These are phyloP conservation scores for Scortechinia acanthostroma DNA, from an alignment of 2,329 filamentous ascomycete species.

Conservation along the genomic window DNA sequence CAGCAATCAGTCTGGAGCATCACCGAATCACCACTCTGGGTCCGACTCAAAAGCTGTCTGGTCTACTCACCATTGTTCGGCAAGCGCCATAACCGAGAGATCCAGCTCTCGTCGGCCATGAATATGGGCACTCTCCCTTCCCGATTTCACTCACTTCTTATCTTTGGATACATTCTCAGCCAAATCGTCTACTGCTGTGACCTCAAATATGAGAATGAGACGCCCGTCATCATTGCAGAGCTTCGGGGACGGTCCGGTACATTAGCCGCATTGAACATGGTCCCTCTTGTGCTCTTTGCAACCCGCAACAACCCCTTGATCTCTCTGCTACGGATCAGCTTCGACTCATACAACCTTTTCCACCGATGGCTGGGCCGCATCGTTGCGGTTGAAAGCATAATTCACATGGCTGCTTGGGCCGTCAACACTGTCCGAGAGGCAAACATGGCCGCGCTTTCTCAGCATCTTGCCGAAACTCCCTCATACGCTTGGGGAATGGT, in stretches of 20 bases:
- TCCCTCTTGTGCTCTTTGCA: constrained; percentile 29
- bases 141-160: constrained; percentile 67
- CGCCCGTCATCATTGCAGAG: constrained; percentile 5
- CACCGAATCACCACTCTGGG: too few relatives aligned
- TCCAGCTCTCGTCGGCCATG: constrained; percentile 60
- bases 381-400: neutral
- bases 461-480: too few relatives aligned
- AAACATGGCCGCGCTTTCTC: neutral
- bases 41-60: too few relatives aligned
- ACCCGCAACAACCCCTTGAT: constrained; percentile 32
- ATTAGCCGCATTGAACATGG: constrained; percentile 30
- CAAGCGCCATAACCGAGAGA: constrained; percentile 71
- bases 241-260: constrained; percentile 30
- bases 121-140: constrained; percentile 73
- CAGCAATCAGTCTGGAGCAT: too few relatives aligned
- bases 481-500: constrained; percentile 66
- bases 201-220: too few relatives aligned
- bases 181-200: too few relatives aligned
- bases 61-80: too few relatives aligned
- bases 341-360: constrained; percentile 26
- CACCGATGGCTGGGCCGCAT: constrained; percentile 1
- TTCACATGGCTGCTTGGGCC: neutral
- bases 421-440: neutral
- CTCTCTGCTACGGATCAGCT: constrained; percentile 26
- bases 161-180: constrained; percentile 60